phyloP scores from a whole-genome alignment of 257 asterid genomes.

The Forsythia viridissima region DNA sequence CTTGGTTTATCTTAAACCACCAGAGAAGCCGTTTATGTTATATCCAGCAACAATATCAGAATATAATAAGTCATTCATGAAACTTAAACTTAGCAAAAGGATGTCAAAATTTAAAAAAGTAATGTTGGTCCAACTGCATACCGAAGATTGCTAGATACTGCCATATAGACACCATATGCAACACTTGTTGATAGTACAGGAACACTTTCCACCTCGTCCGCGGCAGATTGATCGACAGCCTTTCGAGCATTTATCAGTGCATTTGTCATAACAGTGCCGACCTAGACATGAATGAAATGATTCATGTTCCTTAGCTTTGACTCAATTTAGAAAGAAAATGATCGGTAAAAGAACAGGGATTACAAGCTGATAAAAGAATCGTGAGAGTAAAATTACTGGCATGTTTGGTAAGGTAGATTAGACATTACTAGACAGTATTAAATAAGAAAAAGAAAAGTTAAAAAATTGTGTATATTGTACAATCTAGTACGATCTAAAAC shows the following conservation, averaged over 20 bases:
- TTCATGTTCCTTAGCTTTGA: background rate
- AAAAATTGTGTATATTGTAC: background rate
- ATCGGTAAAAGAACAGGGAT: background rate
- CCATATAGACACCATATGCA: constrained; percentile 29
- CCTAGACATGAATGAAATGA: constrained; percentile 8
- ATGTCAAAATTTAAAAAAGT: background rate
- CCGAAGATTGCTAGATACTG: constrained; percentile 29
- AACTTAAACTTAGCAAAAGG: background rate
- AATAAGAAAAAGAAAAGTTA: background rate
- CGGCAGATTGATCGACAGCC: constrained; percentile 20
- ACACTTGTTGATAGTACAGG: constrained; percentile 21
- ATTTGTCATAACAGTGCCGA: constrained; percentile 25
- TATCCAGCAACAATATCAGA: background rate
- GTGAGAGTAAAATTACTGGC: background rate
- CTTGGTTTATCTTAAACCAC: background rate
- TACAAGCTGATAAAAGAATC: background rate
- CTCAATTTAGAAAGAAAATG: background rate
- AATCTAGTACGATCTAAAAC: background rate
- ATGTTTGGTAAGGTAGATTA: background rate
- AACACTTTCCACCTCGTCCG: constrained; percentile 22
- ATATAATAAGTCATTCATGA: background rate
- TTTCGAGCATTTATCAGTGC: constrained; percentile 23
- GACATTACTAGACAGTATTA: background rate
- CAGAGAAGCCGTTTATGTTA: background rate
- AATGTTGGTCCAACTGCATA: background rate